A percentile compares a stretch with the other conserved stretches of the same genome.
These are phyloP conservation scores for Exophiala bonariae DNA, from an alignment of 2,329 filamentous ascomycete genomes.

Conservation along the genomic window DNA sequence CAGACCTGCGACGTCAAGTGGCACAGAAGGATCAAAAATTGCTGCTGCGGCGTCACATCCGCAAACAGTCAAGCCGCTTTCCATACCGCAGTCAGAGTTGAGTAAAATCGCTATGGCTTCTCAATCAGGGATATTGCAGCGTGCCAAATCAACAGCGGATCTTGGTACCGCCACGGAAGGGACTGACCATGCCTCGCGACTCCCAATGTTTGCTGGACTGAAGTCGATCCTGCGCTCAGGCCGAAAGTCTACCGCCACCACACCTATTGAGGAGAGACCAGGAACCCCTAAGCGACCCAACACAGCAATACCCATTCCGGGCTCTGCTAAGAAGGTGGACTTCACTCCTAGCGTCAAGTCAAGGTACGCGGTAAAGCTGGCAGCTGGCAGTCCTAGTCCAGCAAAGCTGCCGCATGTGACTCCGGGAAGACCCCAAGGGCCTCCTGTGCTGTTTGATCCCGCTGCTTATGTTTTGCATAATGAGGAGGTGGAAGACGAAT, in stretches of 20 bases:
- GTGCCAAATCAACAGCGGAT: background rate
- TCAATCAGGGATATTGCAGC: background rate
- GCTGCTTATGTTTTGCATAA: conserved; percentile 27
- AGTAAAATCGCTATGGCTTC: background rate
- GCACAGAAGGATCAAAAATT: background rate
- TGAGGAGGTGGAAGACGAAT: conserved; percentile 25
- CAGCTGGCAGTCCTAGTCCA: conserved; percentile 39
- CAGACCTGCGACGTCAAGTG: conserved; percentile 31
- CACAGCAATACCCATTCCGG: conserved; percentile 37
- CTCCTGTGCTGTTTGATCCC: conserved; percentile 26
- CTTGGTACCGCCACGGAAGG: background rate
- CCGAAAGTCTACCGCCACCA: conserved; percentile 51
- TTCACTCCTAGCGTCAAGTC: conserved; percentile 72
- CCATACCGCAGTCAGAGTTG: too few relatives aligned
- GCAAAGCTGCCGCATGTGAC: conserved; percentile 37
- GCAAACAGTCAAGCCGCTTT: background rate
- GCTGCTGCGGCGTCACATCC: background rate
- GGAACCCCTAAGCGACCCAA: conserved; percentile 30
- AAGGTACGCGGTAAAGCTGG: conserved; percentile 35
- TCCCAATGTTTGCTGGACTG: conserved; percentile 55
- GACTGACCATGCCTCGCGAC: conserved; percentile 28
- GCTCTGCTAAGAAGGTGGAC: conserved; percentile 73
- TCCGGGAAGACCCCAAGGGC: conserved; percentile 16
- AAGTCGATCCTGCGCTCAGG: conserved; percentile 63
- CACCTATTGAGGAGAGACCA: conserved; percentile 41